phyloP scores from a whole-genome alignment of 2,329 filamentous ascomycete species.

The Calonectria henricotiae region DNA sequence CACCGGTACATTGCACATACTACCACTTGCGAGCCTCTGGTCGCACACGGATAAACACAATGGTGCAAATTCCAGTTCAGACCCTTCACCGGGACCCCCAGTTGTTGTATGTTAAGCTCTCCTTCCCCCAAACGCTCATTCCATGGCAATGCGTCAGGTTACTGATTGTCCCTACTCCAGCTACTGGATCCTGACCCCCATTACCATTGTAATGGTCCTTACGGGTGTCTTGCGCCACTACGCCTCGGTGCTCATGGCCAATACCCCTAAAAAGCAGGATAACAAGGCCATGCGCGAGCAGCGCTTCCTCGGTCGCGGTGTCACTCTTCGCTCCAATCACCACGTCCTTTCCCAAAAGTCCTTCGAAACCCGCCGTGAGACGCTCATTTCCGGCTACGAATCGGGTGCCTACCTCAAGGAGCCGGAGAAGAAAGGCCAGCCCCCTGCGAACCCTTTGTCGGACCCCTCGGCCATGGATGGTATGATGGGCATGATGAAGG shows the following conservation, averaged over 20 bases:
- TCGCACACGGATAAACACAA: constrained; percentile 59
- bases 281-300: constrained; percentile 87
- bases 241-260: constrained; percentile 90
- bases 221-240: constrained; percentile 98
- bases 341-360: constrained; percentile 83
- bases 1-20: constrained; percentile 34
- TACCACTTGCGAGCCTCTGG: constrained; percentile 36
- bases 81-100: constrained; percentile 99
- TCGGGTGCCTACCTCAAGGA: constrained; percentile 91
- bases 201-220: constrained; percentile 97
- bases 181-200: constrained; percentile 99
- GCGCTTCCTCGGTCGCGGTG: constrained; percentile 85
- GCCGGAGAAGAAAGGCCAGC: constrained; percentile 87
- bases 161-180: constrained; percentile 65
- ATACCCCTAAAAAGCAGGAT: constrained; percentile 86
- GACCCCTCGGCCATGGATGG: constrained; percentile 98
- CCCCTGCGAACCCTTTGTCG: constrained; percentile 92
- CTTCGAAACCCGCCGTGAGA: constrained; percentile 86
- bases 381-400: constrained; percentile 86
- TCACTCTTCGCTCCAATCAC: constrained; percentile 88
- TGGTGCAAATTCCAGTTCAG: constrained; percentile 91
- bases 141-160: constrained; percentile 14
- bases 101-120: constrained; percentile 81
- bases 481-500: constrained; percentile 99
- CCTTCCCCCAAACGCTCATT: constrained; percentile 13